Conservation (phyloP, 176 grass and related monocot genomes). For the Puccinellia tenuiflora region DNA sequence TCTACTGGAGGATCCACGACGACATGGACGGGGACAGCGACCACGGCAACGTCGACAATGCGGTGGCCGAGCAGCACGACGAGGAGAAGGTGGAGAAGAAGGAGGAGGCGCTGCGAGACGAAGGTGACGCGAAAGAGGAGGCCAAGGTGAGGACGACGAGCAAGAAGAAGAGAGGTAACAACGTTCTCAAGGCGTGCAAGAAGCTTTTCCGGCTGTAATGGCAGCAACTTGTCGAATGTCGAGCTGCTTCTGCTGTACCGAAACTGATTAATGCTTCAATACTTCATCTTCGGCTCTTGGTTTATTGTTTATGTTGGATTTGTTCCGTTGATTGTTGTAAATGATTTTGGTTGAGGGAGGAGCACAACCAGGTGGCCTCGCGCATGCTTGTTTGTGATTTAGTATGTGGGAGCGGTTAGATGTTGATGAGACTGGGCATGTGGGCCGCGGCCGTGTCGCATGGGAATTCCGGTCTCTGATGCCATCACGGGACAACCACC, state of each 20-base stretch:
- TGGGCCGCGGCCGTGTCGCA: background rate
- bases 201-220: constrained; percentile 35
- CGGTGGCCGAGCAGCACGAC: background rate
- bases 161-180: constrained; percentile 23
- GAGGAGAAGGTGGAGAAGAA: background rate
- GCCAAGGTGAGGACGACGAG: background rate
- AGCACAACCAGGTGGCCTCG: background rate
- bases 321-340: background rate
- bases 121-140: background rate
- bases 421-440: background rate
- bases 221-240: no score
- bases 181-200: constrained; percentile 43
- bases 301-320: background rate
- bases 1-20: constrained; percentile 75
- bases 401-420: background rate
- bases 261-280: background rate
- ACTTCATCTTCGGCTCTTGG: background rate
- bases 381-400: background rate
- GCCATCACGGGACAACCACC: background rate
- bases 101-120: background rate
- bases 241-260: background rate
- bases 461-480: background rate
- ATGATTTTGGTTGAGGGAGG: background rate
- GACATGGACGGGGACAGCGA: constrained; percentile 41
- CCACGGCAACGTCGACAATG: background rate